Evolutionary conservation across 345 rosid species (phyloP), one percentile per base, ranked within the genome.

Genomic region (Leavenworthia alabamica): DNA sequence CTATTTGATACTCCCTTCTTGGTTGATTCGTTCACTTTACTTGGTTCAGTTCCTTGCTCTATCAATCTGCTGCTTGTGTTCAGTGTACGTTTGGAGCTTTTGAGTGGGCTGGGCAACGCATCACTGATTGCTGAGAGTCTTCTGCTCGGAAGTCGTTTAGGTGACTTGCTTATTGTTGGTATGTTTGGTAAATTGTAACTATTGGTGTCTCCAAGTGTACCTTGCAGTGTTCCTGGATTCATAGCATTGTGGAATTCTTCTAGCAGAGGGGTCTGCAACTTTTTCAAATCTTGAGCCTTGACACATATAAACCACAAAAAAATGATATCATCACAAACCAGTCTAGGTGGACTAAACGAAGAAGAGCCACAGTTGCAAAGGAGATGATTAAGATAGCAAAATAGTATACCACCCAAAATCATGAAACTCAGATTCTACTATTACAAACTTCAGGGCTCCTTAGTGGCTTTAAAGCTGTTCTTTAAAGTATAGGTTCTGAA

Each of bases 281-380:
- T 88, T 81, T 83, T 86, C 63, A 88, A 75, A 45, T 88, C 95
- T 46, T 88, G 64, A 73, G 89, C 96, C 97, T 90, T 52, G 33
- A 45, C n/a, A 66, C n/a, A 55, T 19, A 51, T 15, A n/a, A 11
- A 29, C 31, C 46, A 11, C 45, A 1, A 40, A 16, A 31, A 32
- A 16, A 47, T 15, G 8, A 10, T n/a, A n/a, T n/a, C n/a, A n/a
- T n/a, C n/a, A n/a, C n/a, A n/a, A n/a, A n/a, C n/a, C n/a, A n/a
- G n/a, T n/a, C n/a, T n/a, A n/a, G n/a, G n/a, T n/a, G n/a, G n/a
- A n/a, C n/a, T n/a, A n/a, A n/a, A n/a, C n/a, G n/a, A n/a, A n/a
- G n/a, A n/a, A n/a, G n/a, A n/a, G n/a, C n/a, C n/a, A n/a, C n/a
- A n/a, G n/a, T n/a, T n/a, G n/a, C n/a, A n/a, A n/a, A n/a, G n/a